Conservation (phyloP, 2,329 filamentous ascomycete species). For the Reticulascus tulasneorum region DNA sequence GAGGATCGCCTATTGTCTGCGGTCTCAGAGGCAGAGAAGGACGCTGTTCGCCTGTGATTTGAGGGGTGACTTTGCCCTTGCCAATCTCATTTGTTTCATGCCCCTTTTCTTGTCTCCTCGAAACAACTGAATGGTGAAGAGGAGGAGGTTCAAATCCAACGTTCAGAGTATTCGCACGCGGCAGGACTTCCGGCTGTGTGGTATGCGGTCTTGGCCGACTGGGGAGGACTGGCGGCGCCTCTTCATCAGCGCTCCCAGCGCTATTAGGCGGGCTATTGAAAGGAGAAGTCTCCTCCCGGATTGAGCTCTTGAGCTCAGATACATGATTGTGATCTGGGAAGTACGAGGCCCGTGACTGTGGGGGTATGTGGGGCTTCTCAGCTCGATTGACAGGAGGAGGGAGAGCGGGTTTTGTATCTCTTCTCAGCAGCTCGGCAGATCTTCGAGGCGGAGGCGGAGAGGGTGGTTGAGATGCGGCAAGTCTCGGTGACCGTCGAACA, state of each 20-base stretch:
- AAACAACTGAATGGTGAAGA: slow-evolving; percentile 44
- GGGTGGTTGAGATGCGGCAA: slow-evolving; percentile 47
- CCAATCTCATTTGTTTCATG: slow-evolving; percentile 35
- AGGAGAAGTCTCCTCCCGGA: slow-evolving; percentile 59
- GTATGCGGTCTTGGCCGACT: slow-evolving; percentile 32
- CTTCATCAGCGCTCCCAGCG: slow-evolving; percentile 54
- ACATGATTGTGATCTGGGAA: slow-evolving; percentile 17
- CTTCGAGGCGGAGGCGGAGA: slow-evolving; percentile 61
- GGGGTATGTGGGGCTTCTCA: slow-evolving; percentile 55
- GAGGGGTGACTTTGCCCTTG: slow-evolving; percentile 33
- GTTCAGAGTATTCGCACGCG: slow-evolving; percentile 28
- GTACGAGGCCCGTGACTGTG: slow-evolving; percentile 19
- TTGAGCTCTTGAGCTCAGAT: slow-evolving; percentile 29
- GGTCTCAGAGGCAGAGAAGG: slow-evolving; percentile 50
- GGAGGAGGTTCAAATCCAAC: slow-evolving; percentile 48
- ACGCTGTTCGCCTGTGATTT: slow-evolving; percentile 38
- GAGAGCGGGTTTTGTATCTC: slow-evolving; percentile 41
- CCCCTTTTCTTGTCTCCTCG: slow-evolving; percentile 41
- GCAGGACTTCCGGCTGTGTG: slow-evolving; percentile 19
- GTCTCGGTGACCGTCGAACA: slow-evolving; percentile 42
- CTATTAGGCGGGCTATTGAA: slow-evolving; percentile 84
- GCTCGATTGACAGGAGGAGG: slow-evolving; percentile 78
- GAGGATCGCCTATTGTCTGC: slow-evolving; percentile 28
- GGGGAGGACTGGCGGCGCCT: slow-evolving; percentile 46
- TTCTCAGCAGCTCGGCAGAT: slow-evolving; percentile 55